These are phyloP conservation scores for Begonia masoniana DNA, from an alignment of 306 rosid genomes.

Conservation along the genomic window DNA sequence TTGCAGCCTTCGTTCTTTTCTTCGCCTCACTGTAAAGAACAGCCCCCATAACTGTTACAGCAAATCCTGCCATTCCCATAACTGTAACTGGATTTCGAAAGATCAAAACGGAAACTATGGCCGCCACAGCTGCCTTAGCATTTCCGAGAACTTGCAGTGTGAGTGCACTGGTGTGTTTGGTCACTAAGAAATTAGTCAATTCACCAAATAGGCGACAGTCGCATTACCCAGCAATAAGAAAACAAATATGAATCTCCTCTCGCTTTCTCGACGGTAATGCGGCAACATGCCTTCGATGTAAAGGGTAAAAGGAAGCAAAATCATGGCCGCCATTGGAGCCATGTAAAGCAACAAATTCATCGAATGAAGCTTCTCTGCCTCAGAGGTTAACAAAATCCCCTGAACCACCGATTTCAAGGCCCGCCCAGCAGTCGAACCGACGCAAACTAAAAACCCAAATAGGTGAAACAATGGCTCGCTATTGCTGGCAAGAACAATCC, in stretches of 20 bases:
- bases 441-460: slow-evolving; percentile 65
- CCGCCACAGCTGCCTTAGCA: slow-evolving; percentile 89
- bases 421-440: slow-evolving; percentile 84
- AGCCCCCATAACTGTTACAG: slow-evolving; percentile 71
- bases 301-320: slow-evolving; percentile 56
- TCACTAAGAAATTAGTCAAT: slow-evolving; percentile 78
- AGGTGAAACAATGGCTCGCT: slow-evolving; percentile 76
- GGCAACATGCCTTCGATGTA: slow-evolving; percentile 70
- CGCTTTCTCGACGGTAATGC: slow-evolving; percentile 40
- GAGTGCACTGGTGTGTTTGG: slow-evolving; percentile 86
- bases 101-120: slow-evolving; percentile 80
- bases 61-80: slow-evolving; percentile 82
- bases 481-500: slow-evolving; percentile 65
- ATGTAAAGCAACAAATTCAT: slow-evolving; percentile 82
- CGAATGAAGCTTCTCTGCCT: slow-evolving; percentile 84
- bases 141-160: slow-evolving; percentile 87
- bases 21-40: slow-evolving; percentile 87
- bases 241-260: slow-evolving; percentile 36
- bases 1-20: slow-evolving; percentile 65
- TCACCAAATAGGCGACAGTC: slow-evolving; percentile 88
- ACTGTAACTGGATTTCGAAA: slow-evolving; percentile 76
- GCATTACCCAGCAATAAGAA: slow-evolving; percentile 72
- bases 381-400: slow-evolving; percentile 62
- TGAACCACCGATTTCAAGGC: slow-evolving; percentile 86
- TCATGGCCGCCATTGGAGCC: slow-evolving; percentile 83